Base-by-base conservation (phyloP, 495 filamentous ascomycete genomes). In the Annulohypoxylon maeteangense region DNA sequence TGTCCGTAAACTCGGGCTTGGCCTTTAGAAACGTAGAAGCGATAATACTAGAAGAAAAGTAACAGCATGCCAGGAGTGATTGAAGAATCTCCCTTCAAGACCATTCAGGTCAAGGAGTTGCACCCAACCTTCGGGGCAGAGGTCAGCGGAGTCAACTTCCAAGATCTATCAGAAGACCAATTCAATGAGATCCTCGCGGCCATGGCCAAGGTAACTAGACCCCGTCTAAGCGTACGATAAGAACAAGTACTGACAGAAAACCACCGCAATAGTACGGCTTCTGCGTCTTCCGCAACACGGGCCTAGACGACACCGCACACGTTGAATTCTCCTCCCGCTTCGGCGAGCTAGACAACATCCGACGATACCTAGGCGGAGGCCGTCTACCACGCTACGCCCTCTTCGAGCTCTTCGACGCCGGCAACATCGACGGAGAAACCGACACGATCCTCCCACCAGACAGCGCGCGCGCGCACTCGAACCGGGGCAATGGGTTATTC, bases 331-430 rank as follows among this genome's bases (percentile, higher is more conserved):
- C 84, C n/a, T 36, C 69, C 4, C 81, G 79, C 10, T 82, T 90
- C 62, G 88, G 87, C 16, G 85, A 87, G 31, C 82, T 89, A 1
- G 88, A 90, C 78, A 83, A 87, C 68, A 83, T 88, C n/a, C 79
- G 75, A 5, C 86, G 85, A 1, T 89, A 85, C 74, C 72, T 86
- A n/a, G 61, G 70, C 0, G 77, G 74, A 8, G 82, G 82, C 7
- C 82, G 83, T 14, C 80, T 82, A 54, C 77, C 81, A 23, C 84
- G 87, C 16, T 83, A 85, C 54, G 78, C 68, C 1, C 79, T 84
- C 64, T 76, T 80, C 25, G 82, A 87, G 66, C 80, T 90, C 4
- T 89, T 89, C 76, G 88, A 90, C 73, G 87, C 86, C 2, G 79
- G 85, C 51, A 89, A 89, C 76, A 77, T 89, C 23, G 82, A 85